Evolutionary conservation across 83 land plant species (phyloP).

Genomic region (Diphasiastrum complanatum): DNA sequence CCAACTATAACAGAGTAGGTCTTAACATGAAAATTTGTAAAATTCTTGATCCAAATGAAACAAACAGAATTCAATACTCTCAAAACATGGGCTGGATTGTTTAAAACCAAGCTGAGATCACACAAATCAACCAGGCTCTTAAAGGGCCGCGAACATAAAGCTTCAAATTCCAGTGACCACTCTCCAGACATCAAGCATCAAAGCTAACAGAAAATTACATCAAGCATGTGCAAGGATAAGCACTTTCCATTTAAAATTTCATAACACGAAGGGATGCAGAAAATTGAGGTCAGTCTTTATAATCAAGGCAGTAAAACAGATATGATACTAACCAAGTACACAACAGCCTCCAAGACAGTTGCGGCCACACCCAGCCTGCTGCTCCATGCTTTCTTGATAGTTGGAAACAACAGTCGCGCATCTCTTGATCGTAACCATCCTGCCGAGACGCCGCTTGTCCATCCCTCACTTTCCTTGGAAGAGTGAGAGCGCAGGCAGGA

Average conservation of each 20-base stretch:
- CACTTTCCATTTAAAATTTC: background rate
- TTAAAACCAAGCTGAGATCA: too few species aligned
- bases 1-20: too few species aligned
- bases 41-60: too few species aligned
- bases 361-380: conserved; percentile 50
- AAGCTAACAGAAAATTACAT: background rate
- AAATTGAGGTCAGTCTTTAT: background rate
- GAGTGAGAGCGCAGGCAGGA: background rate
- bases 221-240: background rate
- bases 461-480: too few species aligned
- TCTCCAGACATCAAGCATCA: background rate
- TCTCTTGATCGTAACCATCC: conserved; percentile 75
- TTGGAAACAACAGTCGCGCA: conserved; percentile 69
- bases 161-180: background rate
- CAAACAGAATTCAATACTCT: too few species aligned
- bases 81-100: too few species aligned
- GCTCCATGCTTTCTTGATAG: conserved; percentile 53
- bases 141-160: too few species aligned
- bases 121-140: too few species aligned
- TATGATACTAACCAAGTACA: conserved; percentile 40
- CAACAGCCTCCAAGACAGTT: conserved; percentile 70
- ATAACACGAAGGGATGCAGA: background rate
- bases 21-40: too few species aligned
- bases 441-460: too few species aligned
- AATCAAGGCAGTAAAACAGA: background rate